These are phyloP conservation scores for Alternaria novae-zelandiae DNA, from an alignment of 2,329 filamentous ascomycete species.

Conservation along the genomic window DNA sequence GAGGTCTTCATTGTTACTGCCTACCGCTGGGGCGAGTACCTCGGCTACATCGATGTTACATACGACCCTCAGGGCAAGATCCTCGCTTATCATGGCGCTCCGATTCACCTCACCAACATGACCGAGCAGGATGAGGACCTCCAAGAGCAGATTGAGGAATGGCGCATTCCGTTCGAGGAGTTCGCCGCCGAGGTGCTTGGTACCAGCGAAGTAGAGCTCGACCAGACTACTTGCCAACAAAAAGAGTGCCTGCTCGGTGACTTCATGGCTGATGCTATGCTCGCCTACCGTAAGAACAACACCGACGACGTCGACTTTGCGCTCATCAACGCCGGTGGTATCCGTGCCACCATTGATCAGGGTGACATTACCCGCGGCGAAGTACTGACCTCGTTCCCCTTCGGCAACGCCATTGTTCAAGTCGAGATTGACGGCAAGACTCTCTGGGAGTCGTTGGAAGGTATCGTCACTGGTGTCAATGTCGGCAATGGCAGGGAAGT, in stretches of 20 bases:
- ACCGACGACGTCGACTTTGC: slow-evolving; percentile 61
- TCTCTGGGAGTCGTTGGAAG: slow-evolving; percentile 65
- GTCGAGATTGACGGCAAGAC: slow-evolving; percentile 60
- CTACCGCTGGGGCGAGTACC: slow-evolving; percentile 72
- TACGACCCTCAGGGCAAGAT: slow-evolving; percentile 67
- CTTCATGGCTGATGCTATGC: slow-evolving; percentile 62
- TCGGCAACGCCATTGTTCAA: slow-evolving; percentile 69
- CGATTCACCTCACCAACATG: slow-evolving; percentile 68
- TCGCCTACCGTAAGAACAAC: slow-evolving; percentile 63
- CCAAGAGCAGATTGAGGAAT: slow-evolving; percentile 64
- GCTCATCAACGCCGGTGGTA: slow-evolving; percentile 68
- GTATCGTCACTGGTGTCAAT: slow-evolving; percentile 62
- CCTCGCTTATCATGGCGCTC: slow-evolving; percentile 67
- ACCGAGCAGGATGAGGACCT: slow-evolving; percentile 64
- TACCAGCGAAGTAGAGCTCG: slow-evolving; percentile 60
- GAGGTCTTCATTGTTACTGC: slow-evolving; percentile 73
- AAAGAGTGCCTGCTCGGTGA: slow-evolving; percentile 61
- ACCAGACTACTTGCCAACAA: slow-evolving; percentile 64
- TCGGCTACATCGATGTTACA: slow-evolving; percentile 71
- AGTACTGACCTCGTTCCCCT: slow-evolving; percentile 69
- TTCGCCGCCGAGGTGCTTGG: slow-evolving; percentile 66
- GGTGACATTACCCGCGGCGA: slow-evolving; percentile 69
- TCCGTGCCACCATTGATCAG: slow-evolving; percentile 67
- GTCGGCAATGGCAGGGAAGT: slow-evolving; percentile 61
- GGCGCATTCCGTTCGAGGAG: slow-evolving; percentile 67